Evolutionary conservation across 2,329 filamentous ascomycete species (phyloP), one percentile per base, ranked within the genome.

Genomic region (Trichophyton schoenleinii): DNA sequence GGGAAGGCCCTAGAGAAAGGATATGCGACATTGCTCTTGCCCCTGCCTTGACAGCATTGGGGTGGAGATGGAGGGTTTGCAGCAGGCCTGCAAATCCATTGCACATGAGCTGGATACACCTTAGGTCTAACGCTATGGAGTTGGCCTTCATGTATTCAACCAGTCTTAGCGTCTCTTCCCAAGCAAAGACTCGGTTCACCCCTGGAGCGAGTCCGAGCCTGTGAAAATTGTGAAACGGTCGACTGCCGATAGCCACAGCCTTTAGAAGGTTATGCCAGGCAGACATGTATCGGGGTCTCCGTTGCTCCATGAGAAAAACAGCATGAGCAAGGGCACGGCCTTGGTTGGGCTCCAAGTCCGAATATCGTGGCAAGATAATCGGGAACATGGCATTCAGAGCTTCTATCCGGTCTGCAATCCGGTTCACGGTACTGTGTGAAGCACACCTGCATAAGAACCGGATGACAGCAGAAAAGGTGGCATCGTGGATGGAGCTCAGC

Each of bases 391-490:
- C 63, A 42, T 64, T 57, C 18, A 64, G 61, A 31, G 20, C 25
- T 36, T 44, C 13, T n/a, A 25, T 67, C 53, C 20, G 66, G 60
- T 41, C 61, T 59, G 2, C 11, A 44, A 44, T 69, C 68, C 64
- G 70, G 15, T 55, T 6, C 28, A 55, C 52, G n/a, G 25, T 20
- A 34, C 52, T 36, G 11, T 20, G 25, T 8, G 36, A 18, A 15
- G 55, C 18, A 36, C 5, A 67, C 18, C 25, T 68, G 63, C 75
- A 77, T 15, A 79, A 65, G 41, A 79, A 74, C 18, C 65, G 59
- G 57, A 80, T 72, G 63, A 78, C 78, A 15, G 77, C 72, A n/a
- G 73, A 68, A 62, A 81, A 75, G 1, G 80, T 62, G 49, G 67
- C 61, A 18, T 71, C 61, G 0, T 75, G 71, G 42, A 75, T 65